Evolutionary conservation across 495 filamentous ascomycete genomes (phyloP).

Genomic region (Neurospora sp.): DNA sequence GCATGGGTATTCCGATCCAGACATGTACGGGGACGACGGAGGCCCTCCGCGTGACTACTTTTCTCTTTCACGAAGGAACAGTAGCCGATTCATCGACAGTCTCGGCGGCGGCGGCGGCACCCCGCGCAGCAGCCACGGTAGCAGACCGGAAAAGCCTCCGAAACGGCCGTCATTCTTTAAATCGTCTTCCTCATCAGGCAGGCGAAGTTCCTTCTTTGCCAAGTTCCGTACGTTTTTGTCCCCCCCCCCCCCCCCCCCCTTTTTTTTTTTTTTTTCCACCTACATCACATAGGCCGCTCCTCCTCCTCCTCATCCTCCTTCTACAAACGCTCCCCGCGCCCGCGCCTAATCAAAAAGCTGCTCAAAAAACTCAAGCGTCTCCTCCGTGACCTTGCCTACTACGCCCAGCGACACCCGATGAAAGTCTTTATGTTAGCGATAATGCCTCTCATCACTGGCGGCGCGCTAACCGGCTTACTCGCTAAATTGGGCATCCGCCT

Average conservation of each 20-base stretch:
- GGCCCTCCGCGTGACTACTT: not conserved
- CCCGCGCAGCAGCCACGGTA: not conserved
- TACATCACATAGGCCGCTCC: not conserved
- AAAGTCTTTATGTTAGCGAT: slow-evolving; percentile 80
- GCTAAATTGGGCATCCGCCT: slow-evolving; percentile 65
- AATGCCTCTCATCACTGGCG: slow-evolving; percentile 73
- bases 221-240: not conserved
- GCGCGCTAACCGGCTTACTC: slow-evolving; percentile 61
- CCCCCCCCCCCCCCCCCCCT: too few species aligned
- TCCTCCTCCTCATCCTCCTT: slow-evolving; percentile 44
- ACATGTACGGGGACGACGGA: not conserved
- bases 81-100: not conserved
- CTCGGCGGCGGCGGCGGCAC: not conserved
- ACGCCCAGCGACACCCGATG: slow-evolving; percentile 65
- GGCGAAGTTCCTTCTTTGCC: not conserved
- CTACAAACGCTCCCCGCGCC: slow-evolving; percentile 63
- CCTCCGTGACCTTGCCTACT: slow-evolving; percentile 62
- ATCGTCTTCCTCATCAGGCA: not conserved
- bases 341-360: slow-evolving; percentile 61
- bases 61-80: not conserved
- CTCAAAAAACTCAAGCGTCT: slow-evolving; percentile 60
- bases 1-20: not conserved
- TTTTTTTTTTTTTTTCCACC: not conserved
- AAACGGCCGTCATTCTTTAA: not conserved
- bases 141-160: not conserved